Evolutionary conservation across 371 early-diverging fungal species (phyloP).

Genomic region (Rhizopus stolonifer): DNA sequence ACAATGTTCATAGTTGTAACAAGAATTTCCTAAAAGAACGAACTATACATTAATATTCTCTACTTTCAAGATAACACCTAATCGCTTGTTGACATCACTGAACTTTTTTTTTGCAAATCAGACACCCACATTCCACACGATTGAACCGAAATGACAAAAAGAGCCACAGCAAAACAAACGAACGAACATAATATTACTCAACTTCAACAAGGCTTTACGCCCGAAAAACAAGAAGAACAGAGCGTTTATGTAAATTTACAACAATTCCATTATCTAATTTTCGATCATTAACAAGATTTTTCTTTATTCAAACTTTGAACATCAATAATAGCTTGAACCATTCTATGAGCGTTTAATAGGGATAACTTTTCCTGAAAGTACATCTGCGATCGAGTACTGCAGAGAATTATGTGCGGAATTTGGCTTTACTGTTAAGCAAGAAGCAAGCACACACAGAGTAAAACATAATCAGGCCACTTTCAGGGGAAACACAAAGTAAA

Average conservation of each 20-base stretch:
- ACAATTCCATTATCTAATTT: no score
- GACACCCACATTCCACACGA: neutral
- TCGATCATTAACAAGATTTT: neutral
- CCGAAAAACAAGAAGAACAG: conserved; percentile 20
- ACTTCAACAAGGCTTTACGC: conserved; percentile 4
- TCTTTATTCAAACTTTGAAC: no score
- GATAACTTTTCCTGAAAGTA: conserved; percentile 20
- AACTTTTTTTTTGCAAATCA: neutral
- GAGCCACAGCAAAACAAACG: neutral
- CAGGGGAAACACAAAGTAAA: no score
- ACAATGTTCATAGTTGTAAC: no score
- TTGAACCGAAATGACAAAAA: conserved; percentile 4
- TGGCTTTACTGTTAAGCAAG: conserved; percentile 59
- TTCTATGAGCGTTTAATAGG: conserved; percentile 47
- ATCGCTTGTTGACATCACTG: neutral
- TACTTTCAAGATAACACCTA: no score
- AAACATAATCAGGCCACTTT: neutral
- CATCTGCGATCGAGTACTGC: conserved; percentile 43
- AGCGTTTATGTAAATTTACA: conserved; percentile 12
- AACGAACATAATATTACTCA: neutral
- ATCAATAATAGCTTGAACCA: conserved; percentile 36
- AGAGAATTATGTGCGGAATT: conserved; percentile 50
- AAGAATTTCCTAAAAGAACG: no score
- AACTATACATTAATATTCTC: no score
- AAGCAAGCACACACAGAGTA: conserved; percentile 58